Conservation (phyloP, 148 eudicot species). For the Rhododendron williamsianum region DNA sequence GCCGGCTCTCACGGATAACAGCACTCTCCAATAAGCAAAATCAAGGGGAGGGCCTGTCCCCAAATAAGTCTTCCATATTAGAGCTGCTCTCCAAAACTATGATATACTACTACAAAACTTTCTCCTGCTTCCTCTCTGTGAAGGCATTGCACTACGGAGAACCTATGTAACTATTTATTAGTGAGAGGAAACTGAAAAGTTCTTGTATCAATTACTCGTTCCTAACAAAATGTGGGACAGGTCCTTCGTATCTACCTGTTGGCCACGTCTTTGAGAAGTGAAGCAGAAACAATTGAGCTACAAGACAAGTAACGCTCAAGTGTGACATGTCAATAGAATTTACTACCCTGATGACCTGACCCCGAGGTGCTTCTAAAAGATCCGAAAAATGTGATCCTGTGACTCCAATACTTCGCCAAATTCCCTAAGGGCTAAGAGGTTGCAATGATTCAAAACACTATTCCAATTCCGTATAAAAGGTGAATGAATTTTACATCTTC, state of each 20-base stretch:
- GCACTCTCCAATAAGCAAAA: background rate
- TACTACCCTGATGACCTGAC: background rate
- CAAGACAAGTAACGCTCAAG: background rate
- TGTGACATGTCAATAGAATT: background rate
- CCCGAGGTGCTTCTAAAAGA: background rate
- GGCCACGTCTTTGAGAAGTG: background rate
- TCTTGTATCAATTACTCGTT: background rate
- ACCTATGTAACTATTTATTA: background rate
- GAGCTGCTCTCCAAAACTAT: background rate
- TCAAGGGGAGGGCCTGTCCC: constrained; percentile 1
- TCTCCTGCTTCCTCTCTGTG: background rate
- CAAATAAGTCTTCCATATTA: background rate
- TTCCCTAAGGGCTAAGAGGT: background rate
- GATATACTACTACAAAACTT: background rate
- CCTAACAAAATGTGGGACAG: background rate
- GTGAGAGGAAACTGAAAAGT: background rate
- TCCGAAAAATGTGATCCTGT: background rate
- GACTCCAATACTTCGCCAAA: background rate
- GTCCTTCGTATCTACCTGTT: background rate
- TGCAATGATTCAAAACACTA: background rate
- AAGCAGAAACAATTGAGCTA: background rate
- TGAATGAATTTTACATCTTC: background rate
- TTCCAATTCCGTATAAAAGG: background rate
- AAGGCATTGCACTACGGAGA: background rate
- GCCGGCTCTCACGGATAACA: background rate